A percentile compares a stretch with the other conserved stretches of the same genome.
These are phyloP conservation scores for Phytophthora capsici DNA, from an alignment of 352 stramenopile species.

Conservation along the genomic window DNA sequence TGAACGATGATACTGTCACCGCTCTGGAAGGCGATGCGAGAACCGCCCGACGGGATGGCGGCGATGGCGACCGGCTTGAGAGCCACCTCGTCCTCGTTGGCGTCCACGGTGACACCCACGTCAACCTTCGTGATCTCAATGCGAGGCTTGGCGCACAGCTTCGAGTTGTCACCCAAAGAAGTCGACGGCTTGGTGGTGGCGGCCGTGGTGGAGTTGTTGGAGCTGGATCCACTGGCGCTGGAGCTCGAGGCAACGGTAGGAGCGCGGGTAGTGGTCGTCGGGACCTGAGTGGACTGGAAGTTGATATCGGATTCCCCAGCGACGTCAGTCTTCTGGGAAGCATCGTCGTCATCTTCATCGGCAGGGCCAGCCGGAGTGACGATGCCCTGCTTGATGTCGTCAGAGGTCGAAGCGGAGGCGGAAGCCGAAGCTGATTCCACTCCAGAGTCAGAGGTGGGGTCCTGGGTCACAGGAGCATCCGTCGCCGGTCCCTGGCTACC, in stretches of 20 bases:
- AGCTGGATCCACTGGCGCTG: slow-evolving; percentile 8
- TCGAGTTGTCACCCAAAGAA: slow-evolving; percentile 15
- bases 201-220: slow-evolving; percentile 12
- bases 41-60: slow-evolving; percentile 50
- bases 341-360: background rate
- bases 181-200: slow-evolving; percentile 9
- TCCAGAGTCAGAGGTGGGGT: slow-evolving; percentile 5
- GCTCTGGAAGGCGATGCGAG: slow-evolving; percentile 60
- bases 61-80: slow-evolving; percentile 59
- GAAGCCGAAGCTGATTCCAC: slow-evolving; percentile 5
- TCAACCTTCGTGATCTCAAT: slow-evolving; percentile 50
- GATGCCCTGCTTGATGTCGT: slow-evolving; percentile 22
- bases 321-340: slow-evolving; percentile 14
- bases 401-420: slow-evolving; percentile 4
- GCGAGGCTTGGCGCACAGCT: slow-evolving; percentile 52
- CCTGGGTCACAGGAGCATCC: slow-evolving; percentile 7
- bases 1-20: slow-evolving; percentile 52
- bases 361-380: slow-evolving; percentile 9
- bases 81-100: slow-evolving; percentile 57
- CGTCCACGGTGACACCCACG: slow-evolving; percentile 39
- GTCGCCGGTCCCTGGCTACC: slow-evolving; percentile 2
- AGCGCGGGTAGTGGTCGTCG: background rate
- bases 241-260: slow-evolving; percentile 5
- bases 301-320: slow-evolving; percentile 13
- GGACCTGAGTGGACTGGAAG: slow-evolving; percentile 3